Conservation (phyloP, 805 yeast species). For the Myxozyma nipponensis region DNA sequence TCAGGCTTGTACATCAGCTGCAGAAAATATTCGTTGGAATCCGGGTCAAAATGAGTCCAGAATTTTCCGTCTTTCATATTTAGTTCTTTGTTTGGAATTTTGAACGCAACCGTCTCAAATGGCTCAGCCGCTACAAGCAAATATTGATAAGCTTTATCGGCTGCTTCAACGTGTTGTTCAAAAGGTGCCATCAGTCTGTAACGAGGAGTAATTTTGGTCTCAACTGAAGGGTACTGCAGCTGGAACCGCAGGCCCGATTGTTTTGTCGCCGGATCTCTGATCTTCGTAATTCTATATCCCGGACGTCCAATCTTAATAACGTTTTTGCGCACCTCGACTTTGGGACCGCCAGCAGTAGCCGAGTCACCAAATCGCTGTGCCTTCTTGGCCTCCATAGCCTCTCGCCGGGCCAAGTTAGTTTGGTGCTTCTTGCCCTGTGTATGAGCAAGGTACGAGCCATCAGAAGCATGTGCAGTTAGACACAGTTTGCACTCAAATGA, state of each 20-base stretch:
- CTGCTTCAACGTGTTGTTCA: constrained; percentile 58
- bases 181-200: constrained; percentile 73
- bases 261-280: constrained; percentile 57
- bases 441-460: constrained; percentile 78
- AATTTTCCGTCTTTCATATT: constrained; percentile 40
- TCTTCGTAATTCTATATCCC: constrained; percentile 59
- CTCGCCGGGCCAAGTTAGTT: constrained; percentile 60
- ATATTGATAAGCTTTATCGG: constrained; percentile 55
- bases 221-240: constrained; percentile 52
- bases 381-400: constrained; percentile 37
- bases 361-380: constrained; percentile 19
- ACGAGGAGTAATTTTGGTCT: constrained; percentile 50
- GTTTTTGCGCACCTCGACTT: constrained; percentile 44
- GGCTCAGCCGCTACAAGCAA: constrained; percentile 85
- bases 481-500: constrained; percentile 80
- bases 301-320: constrained; percentile 72
- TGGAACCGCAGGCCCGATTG: constrained; percentile 65
- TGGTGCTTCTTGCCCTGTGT: constrained; percentile 82
- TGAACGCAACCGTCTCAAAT: constrained; percentile 73
- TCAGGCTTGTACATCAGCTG: constrained; percentile 55
- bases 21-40: constrained; percentile 60
- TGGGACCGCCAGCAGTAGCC: constrained; percentile 33
- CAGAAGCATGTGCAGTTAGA: constrained; percentile 73
- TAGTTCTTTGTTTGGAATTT: constrained; percentile 61
- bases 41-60: constrained; percentile 75